Conservation (phyloP, 768 basidiomycete species). For the Suillus lakei region DNA sequence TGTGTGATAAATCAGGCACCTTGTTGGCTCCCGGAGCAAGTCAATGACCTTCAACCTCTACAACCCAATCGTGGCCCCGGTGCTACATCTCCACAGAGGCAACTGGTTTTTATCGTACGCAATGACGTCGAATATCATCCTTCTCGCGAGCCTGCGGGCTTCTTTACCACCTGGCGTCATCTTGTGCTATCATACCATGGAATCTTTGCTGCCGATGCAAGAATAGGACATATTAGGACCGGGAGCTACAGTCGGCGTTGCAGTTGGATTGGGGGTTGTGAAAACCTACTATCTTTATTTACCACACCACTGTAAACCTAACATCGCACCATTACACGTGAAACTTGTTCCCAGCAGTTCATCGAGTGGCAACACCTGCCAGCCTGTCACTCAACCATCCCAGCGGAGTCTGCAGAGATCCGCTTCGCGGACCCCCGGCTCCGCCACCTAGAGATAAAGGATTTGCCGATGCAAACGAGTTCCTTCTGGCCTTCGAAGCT, state of each 20-base stretch:
- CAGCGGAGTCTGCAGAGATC: constrained; percentile 69
- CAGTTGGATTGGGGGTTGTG: neutral
- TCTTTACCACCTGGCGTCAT: neutral
- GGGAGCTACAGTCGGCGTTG: neutral
- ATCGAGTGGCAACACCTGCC: constrained; percentile 60
- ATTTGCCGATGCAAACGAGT: constrained; percentile 82
- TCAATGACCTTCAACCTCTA: neutral
- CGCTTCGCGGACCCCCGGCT: constrained; percentile 63
- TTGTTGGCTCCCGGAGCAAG: constrained; percentile 26
- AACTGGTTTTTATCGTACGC: neutral
- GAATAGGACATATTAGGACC: neutral
- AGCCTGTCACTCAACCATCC: constrained; percentile 82
- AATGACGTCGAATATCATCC: neutral
- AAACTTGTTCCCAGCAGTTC: neutral
- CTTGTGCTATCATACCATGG: neutral
- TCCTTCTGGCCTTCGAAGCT: constrained; percentile 72
- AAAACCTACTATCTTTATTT: constrained; percentile 2
- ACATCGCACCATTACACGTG: neutral
- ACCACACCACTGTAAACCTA: neutral
- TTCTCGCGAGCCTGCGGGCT: too few species aligned
- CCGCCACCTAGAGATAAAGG: constrained; percentile 73
- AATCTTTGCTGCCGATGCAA: neutral
- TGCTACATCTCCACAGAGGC: neutral
- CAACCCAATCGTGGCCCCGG: neutral
- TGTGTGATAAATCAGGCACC: constrained; percentile 23